Evolutionary conservation across 345 rosid species (phyloP).

Genomic region (Linum usitatissimum): DNA sequence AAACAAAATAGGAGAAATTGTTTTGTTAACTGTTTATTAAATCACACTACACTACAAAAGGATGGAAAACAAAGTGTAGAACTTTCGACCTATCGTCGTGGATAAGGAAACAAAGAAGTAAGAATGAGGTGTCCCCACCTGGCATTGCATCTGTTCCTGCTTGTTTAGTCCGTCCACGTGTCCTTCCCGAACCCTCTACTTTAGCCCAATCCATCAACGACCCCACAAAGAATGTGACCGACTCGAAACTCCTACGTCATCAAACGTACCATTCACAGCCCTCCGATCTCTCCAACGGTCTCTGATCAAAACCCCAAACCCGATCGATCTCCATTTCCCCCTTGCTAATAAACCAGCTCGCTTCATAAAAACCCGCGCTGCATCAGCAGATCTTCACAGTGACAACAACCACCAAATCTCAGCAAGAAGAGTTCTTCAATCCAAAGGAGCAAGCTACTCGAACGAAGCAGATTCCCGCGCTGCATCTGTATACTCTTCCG

Average conservation of each 20-base stretch:
- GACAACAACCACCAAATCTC: background rate
- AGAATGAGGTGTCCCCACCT: background rate
- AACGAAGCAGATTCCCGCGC: background rate
- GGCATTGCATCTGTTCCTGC: background rate
- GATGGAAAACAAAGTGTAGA: no score
- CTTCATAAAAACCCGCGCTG: background rate
- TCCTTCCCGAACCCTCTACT: conserved; percentile 28
- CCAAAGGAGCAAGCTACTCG: background rate
- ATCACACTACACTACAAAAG: no score
- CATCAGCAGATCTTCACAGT: background rate
- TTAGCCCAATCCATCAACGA: conserved; percentile 9
- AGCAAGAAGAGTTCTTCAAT: background rate
- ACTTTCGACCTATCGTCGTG: background rate
- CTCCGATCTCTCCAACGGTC: conserved; percentile 22
- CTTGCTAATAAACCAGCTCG: background rate
- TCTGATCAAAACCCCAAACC: conserved; percentile 3
- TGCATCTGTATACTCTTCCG: background rate
- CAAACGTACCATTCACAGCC: conserved; percentile 16
- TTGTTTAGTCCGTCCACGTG: conserved; percentile 31
- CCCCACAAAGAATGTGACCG: conserved; percentile 11
- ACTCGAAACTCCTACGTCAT: background rate
- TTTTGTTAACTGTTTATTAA: no score
- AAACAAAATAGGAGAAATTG: no score
- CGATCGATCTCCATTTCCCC: no score
- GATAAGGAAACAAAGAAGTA: background rate